Percentiles rank a stretch among this genome's conserved stretches.
These are phyloP conservation scores for Maudiozyma turicensis DNA, from an alignment of 805 yeast species.

Conservation along the genomic window DNA sequence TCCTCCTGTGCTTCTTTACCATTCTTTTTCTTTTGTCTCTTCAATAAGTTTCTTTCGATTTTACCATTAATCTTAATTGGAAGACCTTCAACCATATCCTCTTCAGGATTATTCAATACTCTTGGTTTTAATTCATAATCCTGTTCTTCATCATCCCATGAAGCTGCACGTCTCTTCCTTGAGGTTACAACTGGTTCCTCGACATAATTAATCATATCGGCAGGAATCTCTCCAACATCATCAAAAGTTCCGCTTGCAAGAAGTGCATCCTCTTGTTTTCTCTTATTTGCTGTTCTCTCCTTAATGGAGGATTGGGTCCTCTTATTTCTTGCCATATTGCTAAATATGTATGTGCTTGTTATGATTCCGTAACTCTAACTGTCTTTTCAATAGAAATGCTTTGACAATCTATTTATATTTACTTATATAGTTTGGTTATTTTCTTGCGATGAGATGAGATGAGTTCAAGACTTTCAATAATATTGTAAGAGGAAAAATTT, in stretches of 20 bases:
- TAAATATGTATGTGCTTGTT: background rate
- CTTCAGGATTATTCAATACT: slow-evolving; percentile 33
- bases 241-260: slow-evolving; percentile 18
- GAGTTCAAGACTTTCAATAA: too few species aligned
- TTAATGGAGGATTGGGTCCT: slow-evolving; percentile 21
- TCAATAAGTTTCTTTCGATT: slow-evolving; percentile 53
- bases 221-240: slow-evolving; percentile 14
- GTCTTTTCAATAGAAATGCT: background rate
- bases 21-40: slow-evolving; percentile 7
- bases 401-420: too few species aligned
- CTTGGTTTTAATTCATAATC: slow-evolving; percentile 74
- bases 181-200: slow-evolving; percentile 7
- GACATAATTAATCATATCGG: background rate
- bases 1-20: slow-evolving; percentile 11
- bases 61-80: slow-evolving; percentile 76
- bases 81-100: slow-evolving; percentile 49
- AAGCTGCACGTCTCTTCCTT: slow-evolving; percentile 11
- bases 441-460: slow-evolving; percentile 3
- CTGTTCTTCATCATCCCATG: slow-evolving; percentile 68
- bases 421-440: background rate
- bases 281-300: slow-evolving; percentile 23
- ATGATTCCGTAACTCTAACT: background rate
- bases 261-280: slow-evolving; percentile 26
- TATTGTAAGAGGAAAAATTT: background rate
- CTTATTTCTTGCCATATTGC: slow-evolving; percentile 20